These are phyloP conservation scores for Vigna angularis DNA, from an alignment of 306 rosid species.

Conservation along the genomic window DNA sequence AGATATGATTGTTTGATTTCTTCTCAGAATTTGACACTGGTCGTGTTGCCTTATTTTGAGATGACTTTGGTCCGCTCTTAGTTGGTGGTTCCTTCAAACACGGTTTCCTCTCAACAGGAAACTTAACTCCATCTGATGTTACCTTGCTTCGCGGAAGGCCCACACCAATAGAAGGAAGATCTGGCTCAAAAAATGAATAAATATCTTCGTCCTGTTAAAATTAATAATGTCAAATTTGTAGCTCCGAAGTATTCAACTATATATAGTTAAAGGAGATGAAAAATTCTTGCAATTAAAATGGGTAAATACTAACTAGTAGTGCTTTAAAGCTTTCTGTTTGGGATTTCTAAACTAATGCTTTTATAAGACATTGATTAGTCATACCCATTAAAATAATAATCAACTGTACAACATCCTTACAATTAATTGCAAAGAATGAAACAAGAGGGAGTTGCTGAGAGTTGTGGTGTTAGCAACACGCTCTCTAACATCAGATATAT, in stretches of 20 bases:
- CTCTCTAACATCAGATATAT: too few species aligned
- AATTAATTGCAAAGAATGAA: not conserved
- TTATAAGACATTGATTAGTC: too few species aligned
- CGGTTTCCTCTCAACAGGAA: constrained; percentile 58
- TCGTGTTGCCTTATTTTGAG: constrained; percentile 53
- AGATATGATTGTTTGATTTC: constrained; percentile 55
- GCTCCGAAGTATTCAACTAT: constrained; percentile 1
- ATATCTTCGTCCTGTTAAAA: constrained; percentile 83
- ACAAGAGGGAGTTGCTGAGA: not conserved
- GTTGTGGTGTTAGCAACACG: too few species aligned
- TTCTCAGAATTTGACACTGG: constrained; percentile 53
- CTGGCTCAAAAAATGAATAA: constrained; percentile 87
- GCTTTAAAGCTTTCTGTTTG: too few species aligned
- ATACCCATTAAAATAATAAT: not conserved
- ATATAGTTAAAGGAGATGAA: not conserved
- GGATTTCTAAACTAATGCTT: too few species aligned
- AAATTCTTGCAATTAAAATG: not conserved
- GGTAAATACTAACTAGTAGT: not conserved
- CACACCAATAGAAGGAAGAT: constrained; percentile 60
- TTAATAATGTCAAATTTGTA: constrained; percentile 14
- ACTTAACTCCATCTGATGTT: constrained; percentile 55
- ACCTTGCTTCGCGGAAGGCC: constrained; percentile 57
- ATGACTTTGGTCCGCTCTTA: constrained; percentile 58
- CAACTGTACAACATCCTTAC: not conserved
- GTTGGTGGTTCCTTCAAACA: constrained; percentile 50